These are phyloP conservation scores for Penicillium desertorum DNA, from an alignment of 495 filamentous ascomycete genomes.

Conservation along the genomic window DNA sequence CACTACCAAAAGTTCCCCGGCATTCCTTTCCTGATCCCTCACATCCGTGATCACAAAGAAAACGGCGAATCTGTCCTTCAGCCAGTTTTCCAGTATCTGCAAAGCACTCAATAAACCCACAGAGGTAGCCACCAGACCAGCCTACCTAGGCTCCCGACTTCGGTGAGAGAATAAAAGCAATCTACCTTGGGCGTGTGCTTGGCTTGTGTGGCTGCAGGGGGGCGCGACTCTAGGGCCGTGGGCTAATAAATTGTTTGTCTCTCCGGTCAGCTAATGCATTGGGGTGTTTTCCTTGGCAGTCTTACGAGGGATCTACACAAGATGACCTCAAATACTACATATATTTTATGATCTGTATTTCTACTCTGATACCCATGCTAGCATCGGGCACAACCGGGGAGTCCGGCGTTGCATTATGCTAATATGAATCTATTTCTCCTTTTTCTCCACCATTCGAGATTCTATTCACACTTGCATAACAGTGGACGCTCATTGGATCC, in stretches of 20 bases:
- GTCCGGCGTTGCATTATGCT: constrained; percentile 21
- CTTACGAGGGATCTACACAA: constrained; percentile 9
- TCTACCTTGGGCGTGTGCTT: constrained; percentile 15
- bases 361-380: constrained; percentile 29
- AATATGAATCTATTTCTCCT: constrained; percentile 1
- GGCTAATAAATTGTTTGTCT: constrained; percentile 10
- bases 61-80: constrained; percentile 33
- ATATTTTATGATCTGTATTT: constrained; percentile 19
- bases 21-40: constrained; percentile 44
- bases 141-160: background rate
- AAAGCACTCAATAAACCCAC: constrained; percentile 13
- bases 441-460: background rate
- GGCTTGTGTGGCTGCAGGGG: constrained; percentile 21
- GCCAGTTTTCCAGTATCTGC: constrained; percentile 31
- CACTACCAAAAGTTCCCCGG: constrained; percentile 34
- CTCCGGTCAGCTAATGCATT: constrained; percentile 2
- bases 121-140: constrained; percentile 4
- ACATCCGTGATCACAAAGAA: constrained; percentile 39
- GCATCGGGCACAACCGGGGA: constrained; percentile 23
- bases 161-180: constrained; percentile 9
- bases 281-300: constrained; percentile 9
- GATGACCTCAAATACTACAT: constrained; percentile 16
- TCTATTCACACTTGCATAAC: constrained; percentile 1
- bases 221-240: background rate
- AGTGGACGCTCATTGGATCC: background rate